phyloP scores from a whole-genome alignment of 1,139 yeast species.

The Yamadazyma aaseri region DNA sequence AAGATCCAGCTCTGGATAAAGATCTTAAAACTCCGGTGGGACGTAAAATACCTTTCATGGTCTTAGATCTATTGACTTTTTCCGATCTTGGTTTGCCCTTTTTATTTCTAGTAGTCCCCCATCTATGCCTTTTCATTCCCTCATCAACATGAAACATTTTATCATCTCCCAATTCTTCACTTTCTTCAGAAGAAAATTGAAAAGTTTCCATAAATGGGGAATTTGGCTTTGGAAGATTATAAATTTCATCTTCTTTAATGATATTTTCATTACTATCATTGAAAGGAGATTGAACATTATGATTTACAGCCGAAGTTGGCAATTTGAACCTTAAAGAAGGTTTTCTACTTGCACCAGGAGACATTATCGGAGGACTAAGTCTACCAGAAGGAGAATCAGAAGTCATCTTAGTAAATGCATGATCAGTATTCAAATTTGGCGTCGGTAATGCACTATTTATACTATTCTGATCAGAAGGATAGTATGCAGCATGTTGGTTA shows the following conservation, averaged over 20 bases:
- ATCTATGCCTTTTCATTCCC: constrained; percentile 69
- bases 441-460: constrained; percentile 25
- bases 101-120: constrained; percentile 87
- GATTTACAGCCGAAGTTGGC: constrained; percentile 18
- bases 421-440: constrained; percentile 24
- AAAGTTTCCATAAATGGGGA: constrained; percentile 16
- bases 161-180: too few species aligned
- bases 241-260: constrained; percentile 22
- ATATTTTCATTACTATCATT: constrained; percentile 20
- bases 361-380: constrained; percentile 12
- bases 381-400: constrained; percentile 1
- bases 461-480: constrained; percentile 12
- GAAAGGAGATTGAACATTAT: constrained; percentile 19
- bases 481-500: neutral
- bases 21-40: constrained; percentile 15
- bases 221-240: constrained; percentile 18
- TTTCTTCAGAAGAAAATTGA: constrained; percentile 10
- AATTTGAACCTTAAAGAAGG: constrained; percentile 27
- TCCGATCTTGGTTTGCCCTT: constrained; percentile 62
- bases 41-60: constrained; percentile 36
- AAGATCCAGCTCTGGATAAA: constrained; percentile 9
- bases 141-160: constrained; percentile 12
- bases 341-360: constrained; percentile 15
- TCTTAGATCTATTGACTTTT: constrained; percentile 45
- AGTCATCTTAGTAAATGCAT: constrained; percentile 1